phyloP scores from a whole-genome alignment of 2,329 filamentous ascomycete species.

The Trichoderma sp. region DNA sequence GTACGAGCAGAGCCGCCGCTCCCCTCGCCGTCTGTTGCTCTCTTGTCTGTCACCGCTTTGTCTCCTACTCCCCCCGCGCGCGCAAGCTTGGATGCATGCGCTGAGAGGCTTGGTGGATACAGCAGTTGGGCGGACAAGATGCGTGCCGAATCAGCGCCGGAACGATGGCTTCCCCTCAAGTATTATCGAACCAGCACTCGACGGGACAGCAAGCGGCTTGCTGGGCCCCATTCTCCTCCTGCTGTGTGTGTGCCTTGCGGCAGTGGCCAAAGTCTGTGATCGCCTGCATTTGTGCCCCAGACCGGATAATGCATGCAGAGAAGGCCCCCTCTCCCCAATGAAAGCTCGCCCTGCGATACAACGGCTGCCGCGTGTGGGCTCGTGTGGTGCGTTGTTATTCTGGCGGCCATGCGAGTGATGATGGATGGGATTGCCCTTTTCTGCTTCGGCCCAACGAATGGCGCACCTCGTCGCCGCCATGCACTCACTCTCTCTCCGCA shows the following conservation, averaged over 20 bases:
- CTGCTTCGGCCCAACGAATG: constrained; percentile 24
- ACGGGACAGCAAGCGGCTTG: not conserved
- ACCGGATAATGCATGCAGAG: constrained; percentile 25
- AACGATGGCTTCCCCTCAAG: not conserved
- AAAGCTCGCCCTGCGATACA: constrained; percentile 21
- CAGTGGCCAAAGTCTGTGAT: constrained; percentile 28
- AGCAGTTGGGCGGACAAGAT: constrained; percentile 11
- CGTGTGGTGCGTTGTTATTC: constrained; percentile 28
- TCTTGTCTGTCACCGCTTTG: constrained; percentile 23
- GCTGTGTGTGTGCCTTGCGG: constrained; percentile 29
- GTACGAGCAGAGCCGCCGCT: constrained; percentile 5
- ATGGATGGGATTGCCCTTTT: constrained; percentile 10
- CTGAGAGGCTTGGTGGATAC: constrained; percentile 22
- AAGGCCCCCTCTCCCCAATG: constrained; percentile 11
- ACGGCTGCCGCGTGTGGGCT: constrained; percentile 22
- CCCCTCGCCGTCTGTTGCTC: not conserved
- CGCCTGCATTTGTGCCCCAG: constrained; percentile 28
- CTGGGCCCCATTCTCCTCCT: constrained; percentile 20
- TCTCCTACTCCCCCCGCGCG: constrained; percentile 1
- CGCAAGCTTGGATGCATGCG: constrained; percentile 23
- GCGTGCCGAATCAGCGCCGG: constrained; percentile 24
- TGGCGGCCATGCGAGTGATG: constrained; percentile 28
- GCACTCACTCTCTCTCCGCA: constrained; percentile 10
- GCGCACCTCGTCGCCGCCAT: constrained; percentile 11
- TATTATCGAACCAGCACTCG: constrained; percentile 7